A percentile compares a stretch with the other conserved stretches of the same genome.
These are phyloP conservation scores for Inga oerstediana DNA, from an alignment of 306 rosid species.

Conservation along the genomic window DNA sequence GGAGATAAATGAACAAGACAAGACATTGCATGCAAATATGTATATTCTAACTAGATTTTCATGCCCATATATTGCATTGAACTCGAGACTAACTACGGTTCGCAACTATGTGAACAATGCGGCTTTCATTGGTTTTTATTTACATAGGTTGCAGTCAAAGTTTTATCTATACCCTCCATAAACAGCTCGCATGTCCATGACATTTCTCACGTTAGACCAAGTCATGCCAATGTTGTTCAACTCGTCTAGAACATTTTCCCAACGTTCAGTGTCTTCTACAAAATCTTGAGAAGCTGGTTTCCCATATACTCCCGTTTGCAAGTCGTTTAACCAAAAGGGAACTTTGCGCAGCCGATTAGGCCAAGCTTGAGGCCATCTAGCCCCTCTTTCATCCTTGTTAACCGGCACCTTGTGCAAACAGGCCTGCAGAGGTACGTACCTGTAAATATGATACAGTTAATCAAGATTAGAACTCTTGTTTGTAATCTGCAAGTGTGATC, in stretches of 20 bases:
- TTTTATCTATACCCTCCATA: conserved; percentile 61
- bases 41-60: conserved; percentile 4
- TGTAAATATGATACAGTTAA: conserved; percentile 33
- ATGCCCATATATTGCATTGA: not conserved
- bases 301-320: conserved; percentile 69
- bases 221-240: conserved; percentile 56
- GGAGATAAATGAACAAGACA: not conserved
- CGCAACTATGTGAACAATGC: not conserved
- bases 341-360: conserved; percentile 57
- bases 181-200: conserved; percentile 85
- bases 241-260: conserved; percentile 62
- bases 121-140: not conserved
- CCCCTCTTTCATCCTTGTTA: conserved; percentile 62
- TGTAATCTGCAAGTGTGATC: not conserved
- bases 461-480: not conserved
- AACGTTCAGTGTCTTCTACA: conserved; percentile 59
- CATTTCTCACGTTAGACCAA: conserved; percentile 69
- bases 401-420: conserved; percentile 67
- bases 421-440: conserved; percentile 73
- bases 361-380: conserved; percentile 73
- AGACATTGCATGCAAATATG: conserved; percentile 11
- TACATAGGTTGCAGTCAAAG: conserved; percentile 6
- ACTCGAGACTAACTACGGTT: not conserved
- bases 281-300: conserved; percentile 71
- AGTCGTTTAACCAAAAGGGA: conserved; percentile 71